A percentile compares a stretch with the other conserved stretches of the same genome.
Conservation (phyloP, 176 grass and related monocot genomes). For the Zea mays region Zm-B73-REFERENCE-NAM-5.0 NC_050100.1:147075501-147076000, state of each 20-base stretch:
- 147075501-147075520: constrained; percentile 54
- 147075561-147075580: constrained; percentile 17
- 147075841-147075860: no score
- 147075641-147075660: constrained; percentile 28
- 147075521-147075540: constrained; percentile 20
- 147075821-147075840: no score
- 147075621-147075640: constrained; percentile 24
- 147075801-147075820: neutral
- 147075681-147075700: constrained; percentile 15
- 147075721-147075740: neutral
- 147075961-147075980: no score
- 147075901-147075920: no score
- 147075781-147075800: neutral
- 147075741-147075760: neutral
- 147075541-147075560: constrained; percentile 19
- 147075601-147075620: constrained; percentile 35
- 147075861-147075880: no score
- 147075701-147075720: constrained; percentile 12
- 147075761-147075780: neutral
- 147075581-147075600: constrained; percentile 24
- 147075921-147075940: no score
- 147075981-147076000: no score
- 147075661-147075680: constrained; percentile 32
- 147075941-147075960: no score
- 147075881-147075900: no score